Base-by-base conservation (phyloP, 2,329 filamentous ascomycete species). In the Aspergillus sojae region DNA sequence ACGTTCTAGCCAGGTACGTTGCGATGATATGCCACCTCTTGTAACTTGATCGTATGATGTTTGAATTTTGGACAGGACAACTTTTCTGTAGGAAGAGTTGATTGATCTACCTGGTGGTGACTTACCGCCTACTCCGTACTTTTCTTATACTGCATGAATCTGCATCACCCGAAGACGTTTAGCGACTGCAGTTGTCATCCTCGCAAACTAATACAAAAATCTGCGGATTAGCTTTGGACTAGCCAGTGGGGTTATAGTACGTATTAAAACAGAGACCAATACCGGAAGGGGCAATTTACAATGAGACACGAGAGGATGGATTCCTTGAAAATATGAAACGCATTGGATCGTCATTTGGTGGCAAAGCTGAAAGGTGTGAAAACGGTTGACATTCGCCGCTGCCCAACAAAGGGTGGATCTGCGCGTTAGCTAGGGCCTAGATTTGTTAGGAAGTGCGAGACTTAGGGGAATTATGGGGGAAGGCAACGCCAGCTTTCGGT, bases 381-480 rank as follows among this genome's bases (percentile, higher is more conserved):
- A 65, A 65, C 62, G 55, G 63, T 64, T 50, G 56, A 66, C 48
- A 63, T 41, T 60, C 60, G 62, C 60, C 50, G 63, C 58, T 64
- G 61, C 67, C 66, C 67, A 69, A 69, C 64, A 16, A 26, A 52
- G 52, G 34, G 63, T 64, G 61, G 66, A 60, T 62, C 65, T 58
- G 52, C 60, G 57, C 36, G 46, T 62, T 57, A 60, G 34, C 48
- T 64, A 55, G 46, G 59, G 62, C 45, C 64, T 60, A 66, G 64
- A 65, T 46, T 34, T 52, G 28, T n/a, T 32, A 26, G 32, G 26
- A 32, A 16, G 30, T 52, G 32, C 23, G 36, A 60, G 30, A 21
- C 48, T 45, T 30, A 28, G 36, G 36, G 54, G 30, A 23, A 46
- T 32, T 52, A 34, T 34, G 26, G 36, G 58, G 52, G 26, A 46